Evolutionary conservation across 1,284 basidiomycete species (phyloP), one percentile per base, ranked within the genome.

Genomic region (Trametes polyzona): DNA sequence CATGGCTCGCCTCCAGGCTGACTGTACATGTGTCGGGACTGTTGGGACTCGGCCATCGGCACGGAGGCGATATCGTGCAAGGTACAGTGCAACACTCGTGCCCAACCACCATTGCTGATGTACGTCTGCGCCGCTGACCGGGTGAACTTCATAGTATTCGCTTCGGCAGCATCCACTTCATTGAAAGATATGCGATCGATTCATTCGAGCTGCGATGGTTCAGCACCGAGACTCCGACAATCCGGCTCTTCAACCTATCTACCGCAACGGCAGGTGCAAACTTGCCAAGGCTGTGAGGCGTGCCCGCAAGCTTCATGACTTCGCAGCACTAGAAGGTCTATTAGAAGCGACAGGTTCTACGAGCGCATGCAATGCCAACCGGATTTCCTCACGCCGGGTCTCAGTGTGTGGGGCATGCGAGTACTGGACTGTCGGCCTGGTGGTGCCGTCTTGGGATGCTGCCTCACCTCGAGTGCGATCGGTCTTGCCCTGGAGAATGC

Each of bases 381-480:
- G 52, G 52, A n/a, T 30, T 36, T 42, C 44, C 29, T 17, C 44
- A 48, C 46, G 43, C 52, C 53, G 53, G 46, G 35, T 35, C 19
- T n/a, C 16, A 16, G 6, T 42, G 5, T 16, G 10, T n/a, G 6
- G 14, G 8, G 4, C 26, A 29, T 17, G 17, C 41, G 41, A 26
- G 14, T 26, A 42, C n/a, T n/a, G n/a, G n/a, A n/a, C n/a, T 17
- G 24, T n/a, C 41, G 41, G 39, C 26, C 24, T 27, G 24, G 9
- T 14, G 12, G 16, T 17, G 41, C 16, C 41, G 41, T 10, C 41
- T 27, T 29, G 24, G 36, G 36, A 39, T 39, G 14, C 9, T 10
- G 8, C 7, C 21, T 47, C 46, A 21, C 6, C 2, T 49, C 11
- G 3, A 39, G 14, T 6, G 14, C 33, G 4, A 35, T 35, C 33